phyloP scores from a whole-genome alignment of 2,329 filamentous ascomycete species.

The Alternaria ethzedia region DNA sequence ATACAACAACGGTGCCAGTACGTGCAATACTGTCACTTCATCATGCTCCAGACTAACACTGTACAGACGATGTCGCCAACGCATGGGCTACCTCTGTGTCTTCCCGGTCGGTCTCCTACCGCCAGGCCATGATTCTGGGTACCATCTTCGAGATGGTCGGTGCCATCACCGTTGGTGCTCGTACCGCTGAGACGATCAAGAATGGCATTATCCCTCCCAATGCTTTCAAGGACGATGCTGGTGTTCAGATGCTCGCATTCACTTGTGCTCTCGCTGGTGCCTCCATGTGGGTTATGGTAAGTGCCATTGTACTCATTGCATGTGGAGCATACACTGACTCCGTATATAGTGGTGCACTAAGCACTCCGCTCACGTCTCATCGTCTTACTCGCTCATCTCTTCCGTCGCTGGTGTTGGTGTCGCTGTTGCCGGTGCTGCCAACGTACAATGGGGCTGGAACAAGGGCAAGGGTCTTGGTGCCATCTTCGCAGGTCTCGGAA shows the following conservation, averaged over 20 bases:
- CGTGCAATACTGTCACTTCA: conserved; percentile 42
- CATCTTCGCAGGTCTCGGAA: conserved; percentile 68
- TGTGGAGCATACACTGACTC: neutral
- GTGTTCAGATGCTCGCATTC: conserved; percentile 62
- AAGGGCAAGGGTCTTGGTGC: conserved; percentile 70
- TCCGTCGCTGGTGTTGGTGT: conserved; percentile 56
- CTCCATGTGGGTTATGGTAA: conserved; percentile 72
- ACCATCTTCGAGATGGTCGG: conserved; percentile 57
- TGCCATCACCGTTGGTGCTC: conserved; percentile 52
- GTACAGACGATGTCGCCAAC: conserved; percentile 81
- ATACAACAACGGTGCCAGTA: conserved; percentile 80
- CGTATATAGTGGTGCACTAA: conserved; percentile 68
- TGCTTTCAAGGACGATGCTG: conserved; percentile 54
- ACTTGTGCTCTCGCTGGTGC: conserved; percentile 67
- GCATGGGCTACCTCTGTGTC: conserved; percentile 82
- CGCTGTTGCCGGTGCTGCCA: conserved; percentile 61
- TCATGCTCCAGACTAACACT: conserved; percentile 9
- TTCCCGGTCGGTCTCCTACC: conserved; percentile 75
- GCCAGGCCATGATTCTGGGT: conserved; percentile 62
- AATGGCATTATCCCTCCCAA: conserved; percentile 64
- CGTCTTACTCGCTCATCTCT: conserved; percentile 61
- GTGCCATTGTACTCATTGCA: neutral
- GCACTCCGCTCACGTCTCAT: conserved; percentile 70
- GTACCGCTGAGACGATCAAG: conserved; percentile 78
- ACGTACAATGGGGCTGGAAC: conserved; percentile 65